Conservation (phyloP, 2,329 filamentous ascomycete genomes). For the Chalaropsis thielavioides region DNA sequence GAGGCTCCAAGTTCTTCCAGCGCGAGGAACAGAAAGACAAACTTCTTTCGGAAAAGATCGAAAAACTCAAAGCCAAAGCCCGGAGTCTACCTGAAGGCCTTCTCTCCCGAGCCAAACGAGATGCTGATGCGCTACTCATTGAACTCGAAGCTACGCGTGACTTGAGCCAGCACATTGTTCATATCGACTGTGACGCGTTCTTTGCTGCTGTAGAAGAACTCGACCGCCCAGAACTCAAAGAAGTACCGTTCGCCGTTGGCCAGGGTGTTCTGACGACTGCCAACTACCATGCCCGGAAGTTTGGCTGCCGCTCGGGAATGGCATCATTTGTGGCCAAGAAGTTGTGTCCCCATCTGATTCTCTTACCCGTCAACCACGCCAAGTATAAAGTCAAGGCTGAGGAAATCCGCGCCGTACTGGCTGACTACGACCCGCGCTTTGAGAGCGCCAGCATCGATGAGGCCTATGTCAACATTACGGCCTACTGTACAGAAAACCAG, state of each 20-base stretch:
- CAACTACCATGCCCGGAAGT: conserved; percentile 83
- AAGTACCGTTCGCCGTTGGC: conserved; percentile 84
- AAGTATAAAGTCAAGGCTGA: conserved; percentile 86
- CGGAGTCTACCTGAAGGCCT: conserved; percentile 60
- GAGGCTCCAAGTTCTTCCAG: conserved; percentile 91
- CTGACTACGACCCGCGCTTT: conserved; percentile 77
- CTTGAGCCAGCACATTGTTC: conserved; percentile 70
- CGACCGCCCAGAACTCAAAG: conserved; percentile 67
- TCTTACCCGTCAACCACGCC: conserved; percentile 71
- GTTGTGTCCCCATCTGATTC: conserved; percentile 71
- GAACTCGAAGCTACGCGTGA: conserved; percentile 69
- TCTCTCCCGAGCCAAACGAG: conserved; percentile 54
- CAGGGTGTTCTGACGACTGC: conserved; percentile 49
- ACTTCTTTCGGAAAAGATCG: conserved; percentile 71
- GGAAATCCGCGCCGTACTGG: conserved; percentile 69
- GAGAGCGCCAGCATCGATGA: conserved; percentile 93
- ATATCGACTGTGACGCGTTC: conserved; percentile 95
- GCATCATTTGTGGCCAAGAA: conserved; percentile 91
- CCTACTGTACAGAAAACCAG: conserved; percentile 58
- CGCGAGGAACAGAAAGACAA: conserved; percentile 77
- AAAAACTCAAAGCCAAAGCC: conserved; percentile 62
- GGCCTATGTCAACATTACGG: conserved; percentile 87
- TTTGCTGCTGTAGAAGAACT: conserved; percentile 87
- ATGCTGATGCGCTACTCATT: conserved; percentile 66
- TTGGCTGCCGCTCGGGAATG: conserved; percentile 88